A percentile compares a stretch with the other conserved stretches of the same genome.
Conservation (phyloP, 176 grass and related monocot genomes). For the Cenchrus purpureus region DNA sequence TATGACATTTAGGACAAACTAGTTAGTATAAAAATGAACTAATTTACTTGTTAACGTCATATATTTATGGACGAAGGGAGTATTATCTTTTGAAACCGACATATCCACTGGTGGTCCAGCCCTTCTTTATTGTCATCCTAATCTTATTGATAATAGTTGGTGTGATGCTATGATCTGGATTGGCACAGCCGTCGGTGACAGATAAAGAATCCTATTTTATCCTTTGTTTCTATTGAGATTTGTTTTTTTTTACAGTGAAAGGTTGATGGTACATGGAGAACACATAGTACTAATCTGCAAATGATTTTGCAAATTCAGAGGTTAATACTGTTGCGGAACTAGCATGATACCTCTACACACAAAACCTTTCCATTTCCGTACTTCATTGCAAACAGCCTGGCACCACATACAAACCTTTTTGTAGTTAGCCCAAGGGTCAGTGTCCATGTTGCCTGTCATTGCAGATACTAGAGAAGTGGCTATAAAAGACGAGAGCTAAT, state of each 20-base stretch:
- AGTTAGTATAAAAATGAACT: too few relatives aligned
- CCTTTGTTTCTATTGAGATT: background rate
- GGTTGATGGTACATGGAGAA: background rate
- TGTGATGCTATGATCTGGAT: background rate
- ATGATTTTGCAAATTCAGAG: constrained; percentile 1
- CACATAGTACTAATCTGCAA: background rate
- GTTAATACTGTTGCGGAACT: background rate
- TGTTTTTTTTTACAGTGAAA: background rate
- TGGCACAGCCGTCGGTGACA: background rate
- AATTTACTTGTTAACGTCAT: too few relatives aligned
- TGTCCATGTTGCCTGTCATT: constrained; percentile 13
- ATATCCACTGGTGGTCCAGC: too few relatives aligned
- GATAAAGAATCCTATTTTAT: background rate
- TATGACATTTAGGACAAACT: too few relatives aligned
- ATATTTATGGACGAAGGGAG: too few relatives aligned
- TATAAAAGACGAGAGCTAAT: constrained; percentile 19
- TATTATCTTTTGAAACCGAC: too few relatives aligned
- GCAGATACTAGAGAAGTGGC: background rate
- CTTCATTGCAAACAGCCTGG: background rate
- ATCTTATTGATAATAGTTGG: background rate
- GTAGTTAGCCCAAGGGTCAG: constrained; percentile 43
- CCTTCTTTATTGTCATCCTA: too few relatives aligned
- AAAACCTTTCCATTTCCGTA: background rate
- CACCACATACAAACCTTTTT: background rate
- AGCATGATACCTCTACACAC: background rate